These are phyloP conservation scores for Allomyces macrogynus DNA, from an alignment of 192 early-diverging fungal genomes.

Conservation along the genomic window DNA sequence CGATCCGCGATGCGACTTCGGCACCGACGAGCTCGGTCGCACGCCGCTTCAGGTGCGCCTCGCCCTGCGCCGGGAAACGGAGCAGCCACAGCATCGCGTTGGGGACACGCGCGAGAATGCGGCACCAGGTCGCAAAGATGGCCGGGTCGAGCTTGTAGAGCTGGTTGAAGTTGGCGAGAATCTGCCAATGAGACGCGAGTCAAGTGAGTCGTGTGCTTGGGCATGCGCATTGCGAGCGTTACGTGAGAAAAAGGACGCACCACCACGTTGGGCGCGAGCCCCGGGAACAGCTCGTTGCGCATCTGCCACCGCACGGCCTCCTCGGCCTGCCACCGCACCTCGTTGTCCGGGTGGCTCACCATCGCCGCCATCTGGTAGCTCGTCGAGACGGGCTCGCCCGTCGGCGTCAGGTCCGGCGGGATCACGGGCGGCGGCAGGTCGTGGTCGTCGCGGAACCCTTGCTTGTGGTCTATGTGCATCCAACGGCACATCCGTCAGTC, in stretches of 20 bases:
- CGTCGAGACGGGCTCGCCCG: slow-evolving; percentile 10
- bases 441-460: slow-evolving; percentile 68
- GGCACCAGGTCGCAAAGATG: slow-evolving; percentile 67
- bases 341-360: slow-evolving; percentile 5
- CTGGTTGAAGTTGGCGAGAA: slow-evolving; percentile 95
- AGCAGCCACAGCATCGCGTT: slow-evolving; percentile 77
- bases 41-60: slow-evolving; percentile 43
- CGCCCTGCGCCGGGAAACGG: slow-evolving; percentile 75
- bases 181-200: too few species aligned
- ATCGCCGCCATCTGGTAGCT: slow-evolving; percentile 1
- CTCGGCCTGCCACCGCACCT: slow-evolving; percentile 51
- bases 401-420: slow-evolving; percentile 8
- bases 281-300: slow-evolving; percentile 69
- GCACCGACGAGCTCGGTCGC: slow-evolving; percentile 55
- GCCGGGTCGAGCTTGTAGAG: slow-evolving; percentile 87
- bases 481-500: too few species aligned
- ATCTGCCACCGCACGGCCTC: slow-evolving; percentile 60
- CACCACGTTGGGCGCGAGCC: slow-evolving; percentile 44
- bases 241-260: slow-evolving; percentile 12
- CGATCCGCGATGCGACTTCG: slow-evolving; percentile 52
- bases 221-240: too few species aligned
- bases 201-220: too few species aligned
- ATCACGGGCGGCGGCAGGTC: slow-evolving; percentile 17
- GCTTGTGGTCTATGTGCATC: slow-evolving; percentile 46
- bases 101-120: slow-evolving; percentile 58